These are phyloP conservation scores for Lachnellula occidentalis DNA, from an alignment of 2,329 filamentous ascomycete species.

Conservation along the genomic window DNA sequence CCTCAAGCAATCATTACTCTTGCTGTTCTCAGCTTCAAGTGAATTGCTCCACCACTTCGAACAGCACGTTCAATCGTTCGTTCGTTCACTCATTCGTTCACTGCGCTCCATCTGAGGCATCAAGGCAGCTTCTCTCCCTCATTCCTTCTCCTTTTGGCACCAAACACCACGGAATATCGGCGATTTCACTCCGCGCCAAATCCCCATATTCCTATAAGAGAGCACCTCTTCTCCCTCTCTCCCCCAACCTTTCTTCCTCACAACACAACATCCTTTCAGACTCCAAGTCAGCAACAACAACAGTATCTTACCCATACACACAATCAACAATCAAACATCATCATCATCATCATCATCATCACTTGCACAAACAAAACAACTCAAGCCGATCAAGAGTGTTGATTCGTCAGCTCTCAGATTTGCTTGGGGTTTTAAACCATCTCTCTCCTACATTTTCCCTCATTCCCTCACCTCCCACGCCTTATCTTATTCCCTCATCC, in stretches of 20 bases:
- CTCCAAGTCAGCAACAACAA: neutral
- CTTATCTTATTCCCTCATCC: neutral
- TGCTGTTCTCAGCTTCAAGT: neutral
- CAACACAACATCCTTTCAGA: neutral
- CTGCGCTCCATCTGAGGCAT: too few relatives aligned
- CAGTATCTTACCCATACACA: neutral
- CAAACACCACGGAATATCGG: too few relatives aligned
- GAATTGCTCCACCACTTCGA: neutral
- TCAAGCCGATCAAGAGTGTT: slow-evolving; percentile 1
- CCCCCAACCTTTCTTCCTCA: neutral
- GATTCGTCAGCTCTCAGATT: slow-evolving; percentile 13
- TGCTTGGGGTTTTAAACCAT: neutral
- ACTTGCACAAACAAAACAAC: neutral
- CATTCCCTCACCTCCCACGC: slow-evolving; percentile 1
- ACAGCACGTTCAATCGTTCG: too few relatives aligned
- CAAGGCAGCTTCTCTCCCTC: too few relatives aligned
- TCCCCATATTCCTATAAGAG: neutral
- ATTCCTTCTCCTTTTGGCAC: too few relatives aligned
- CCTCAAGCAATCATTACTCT: neutral
- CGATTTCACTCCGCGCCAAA: too few relatives aligned
- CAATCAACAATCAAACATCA: neutral
- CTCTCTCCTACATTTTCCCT: slow-evolving; percentile 6
- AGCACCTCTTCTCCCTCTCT: neutral
- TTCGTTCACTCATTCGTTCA: too few relatives aligned
- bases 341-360: slow-evolving; percentile 11